Conservation (phyloP, 495 filamentous ascomycete species). For the Penicillium malachiteum region DNA sequence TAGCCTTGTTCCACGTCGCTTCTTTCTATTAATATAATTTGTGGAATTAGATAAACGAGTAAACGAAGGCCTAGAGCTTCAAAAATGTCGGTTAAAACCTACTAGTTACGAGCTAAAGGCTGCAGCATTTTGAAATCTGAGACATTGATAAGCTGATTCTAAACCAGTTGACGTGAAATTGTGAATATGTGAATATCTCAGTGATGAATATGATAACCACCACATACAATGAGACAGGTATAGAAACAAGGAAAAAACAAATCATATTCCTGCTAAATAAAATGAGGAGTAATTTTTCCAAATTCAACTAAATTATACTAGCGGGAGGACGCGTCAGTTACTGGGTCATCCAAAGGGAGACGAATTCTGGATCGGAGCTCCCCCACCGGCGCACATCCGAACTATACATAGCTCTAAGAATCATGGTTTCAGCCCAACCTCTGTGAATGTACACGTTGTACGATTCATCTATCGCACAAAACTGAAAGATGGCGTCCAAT, state of each 20-base stretch:
- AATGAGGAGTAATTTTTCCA: background rate
- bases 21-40: constrained; percentile 1
- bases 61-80: background rate
- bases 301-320: background rate
- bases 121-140: background rate
- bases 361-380: constrained; percentile 11
- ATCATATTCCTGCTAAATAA: background rate
- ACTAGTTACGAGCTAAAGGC: background rate
- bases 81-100: background rate
- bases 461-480: background rate
- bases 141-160: background rate
- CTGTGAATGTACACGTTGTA: background rate
- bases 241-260: too few relatives aligned
- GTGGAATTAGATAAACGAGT: background rate
- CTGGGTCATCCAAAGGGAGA: constrained; percentile 10
- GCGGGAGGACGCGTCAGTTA: constrained; percentile 22
- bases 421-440: constrained; percentile 15
- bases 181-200: background rate
- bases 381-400: constrained; percentile 8
- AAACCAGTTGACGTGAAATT: background rate
- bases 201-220: background rate
- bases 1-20: background rate
- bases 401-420: constrained; percentile 20
- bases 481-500: background rate
- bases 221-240: too few relatives aligned